Evolutionary conservation across 805 yeast species (phyloP).

Genomic region (Dipodascopsis tothii): DNA sequence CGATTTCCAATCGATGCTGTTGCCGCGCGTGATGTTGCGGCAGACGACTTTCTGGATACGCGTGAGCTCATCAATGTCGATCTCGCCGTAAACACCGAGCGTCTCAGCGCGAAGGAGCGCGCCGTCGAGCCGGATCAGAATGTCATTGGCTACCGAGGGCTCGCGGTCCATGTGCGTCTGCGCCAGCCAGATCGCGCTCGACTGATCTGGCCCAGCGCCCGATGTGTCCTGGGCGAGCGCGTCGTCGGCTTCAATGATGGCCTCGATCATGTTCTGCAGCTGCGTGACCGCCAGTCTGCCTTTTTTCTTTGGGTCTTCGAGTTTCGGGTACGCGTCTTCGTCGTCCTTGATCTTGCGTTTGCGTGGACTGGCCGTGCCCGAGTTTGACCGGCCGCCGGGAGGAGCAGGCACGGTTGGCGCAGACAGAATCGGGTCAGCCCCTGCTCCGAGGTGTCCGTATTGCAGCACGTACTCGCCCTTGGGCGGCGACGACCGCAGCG

Average conservation of each 20-base stretch:
- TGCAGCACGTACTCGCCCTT: too few relatives aligned
- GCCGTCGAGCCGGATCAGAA: conserved; percentile 9
- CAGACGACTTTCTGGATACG: conserved; percentile 15
- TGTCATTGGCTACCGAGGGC: conserved; percentile 11
- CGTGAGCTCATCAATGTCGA: conserved; percentile 10
- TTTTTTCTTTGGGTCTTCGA: conserved; percentile 4
- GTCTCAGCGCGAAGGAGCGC: conserved; percentile 5
- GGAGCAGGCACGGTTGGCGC: too few relatives aligned
- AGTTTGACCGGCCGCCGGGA: too few relatives aligned
- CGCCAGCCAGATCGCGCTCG: neutral
- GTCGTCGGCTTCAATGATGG: conserved; percentile 19
- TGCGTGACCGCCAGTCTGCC: conserved; percentile 1
- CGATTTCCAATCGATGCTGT: conserved; percentile 5
- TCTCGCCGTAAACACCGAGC: conserved; percentile 2
- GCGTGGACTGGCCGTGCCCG: too few relatives aligned
- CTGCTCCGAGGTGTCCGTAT: too few relatives aligned
- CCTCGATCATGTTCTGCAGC: conserved; percentile 9
- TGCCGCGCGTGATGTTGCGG: conserved; percentile 8
- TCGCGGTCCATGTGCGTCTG: neutral
- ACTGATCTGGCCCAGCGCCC: conserved; percentile 2
- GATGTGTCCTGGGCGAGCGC: conserved; percentile 15
- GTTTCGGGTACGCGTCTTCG: neutral
- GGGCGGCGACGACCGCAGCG: too few relatives aligned
- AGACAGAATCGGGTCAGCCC: too few relatives aligned
- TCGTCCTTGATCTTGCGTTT: conserved; percentile 1